Percentiles rank a stretch among this genome's conserved stretches.
Conservation (phyloP, 1,284 basidiomycete genomes). For the Pisolithus thermaeus region DNA sequence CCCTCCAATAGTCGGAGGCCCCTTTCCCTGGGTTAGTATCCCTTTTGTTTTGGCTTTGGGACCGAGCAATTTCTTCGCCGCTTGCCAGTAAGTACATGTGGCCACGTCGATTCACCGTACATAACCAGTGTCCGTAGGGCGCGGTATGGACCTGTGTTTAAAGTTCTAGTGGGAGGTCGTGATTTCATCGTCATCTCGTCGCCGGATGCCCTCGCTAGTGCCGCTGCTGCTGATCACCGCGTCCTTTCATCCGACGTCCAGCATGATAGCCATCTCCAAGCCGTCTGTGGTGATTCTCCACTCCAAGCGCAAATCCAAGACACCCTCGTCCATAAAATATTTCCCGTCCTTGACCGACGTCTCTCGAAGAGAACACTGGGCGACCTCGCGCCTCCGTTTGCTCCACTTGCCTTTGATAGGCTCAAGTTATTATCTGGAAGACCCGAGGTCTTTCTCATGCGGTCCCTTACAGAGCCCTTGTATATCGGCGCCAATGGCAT, state of each 20-base stretch:
- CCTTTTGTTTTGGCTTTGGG: conserved; percentile 14
- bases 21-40: conserved; percentile 12
- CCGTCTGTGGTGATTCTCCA: too few species aligned
- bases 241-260: conserved; percentile 11
- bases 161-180: conserved; percentile 15
- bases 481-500: conserved; percentile 16
- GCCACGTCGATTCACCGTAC: not conserved
- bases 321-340: conserved; percentile 15
- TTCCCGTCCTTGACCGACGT: conserved; percentile 15
- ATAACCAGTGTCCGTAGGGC: conserved; percentile 5
- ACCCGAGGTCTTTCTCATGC: conserved; percentile 9
- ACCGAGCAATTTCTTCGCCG: conserved; percentile 14
- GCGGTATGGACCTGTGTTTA: conserved; percentile 12
- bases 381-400: conserved; percentile 11
- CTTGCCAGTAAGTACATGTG: conserved; percentile 18
- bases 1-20: conserved; percentile 7
- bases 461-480: conserved; percentile 14
- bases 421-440: conserved; percentile 6
- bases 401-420: conserved; percentile 10
- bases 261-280: too few species aligned
- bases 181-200: conserved; percentile 15
- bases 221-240: conserved; percentile 3
- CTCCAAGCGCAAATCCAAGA: conserved; percentile 4
- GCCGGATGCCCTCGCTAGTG: conserved; percentile 8
- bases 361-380: conserved; percentile 14